Evolutionary conservation across 2,329 filamentous ascomycete species (phyloP), one percentile per base, ranked within the genome.

Genomic region (Colletotrichum incanum): DNA sequence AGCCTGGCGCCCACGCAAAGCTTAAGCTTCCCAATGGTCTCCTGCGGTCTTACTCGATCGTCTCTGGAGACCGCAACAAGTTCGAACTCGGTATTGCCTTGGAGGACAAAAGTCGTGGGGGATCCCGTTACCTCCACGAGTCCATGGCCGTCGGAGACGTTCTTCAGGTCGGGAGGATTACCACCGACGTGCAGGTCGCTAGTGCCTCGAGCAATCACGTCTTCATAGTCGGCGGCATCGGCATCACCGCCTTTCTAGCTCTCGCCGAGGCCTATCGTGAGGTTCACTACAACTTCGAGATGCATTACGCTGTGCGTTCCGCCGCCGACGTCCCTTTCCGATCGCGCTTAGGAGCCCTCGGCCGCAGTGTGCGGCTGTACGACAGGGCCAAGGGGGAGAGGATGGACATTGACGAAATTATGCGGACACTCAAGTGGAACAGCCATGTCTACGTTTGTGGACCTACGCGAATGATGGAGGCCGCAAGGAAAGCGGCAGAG

Each of bases 181-280:
- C 86, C 0, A 77, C 80, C 0, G 87, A 85, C 52, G 84, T 91
- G 31, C 84, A 84, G 1, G 79, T 85, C 2, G 82, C 81, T 0
- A 77, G 71, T 2, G 80, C 84, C 1, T 88, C 88, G 9, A 89
- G 88, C 74, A 84, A 88, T 61, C 90, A 92, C 74, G 83, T 93
- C 49, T 89, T 92, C 75, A 87, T 93, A 39, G 89, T 86, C 0
- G 91, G 89, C 12, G 91, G 91, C 0, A 89, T 93, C 39, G 91
- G 91, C 0, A 87, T 93, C 73, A 93, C 91, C 1, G 91, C 91
- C 0, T 93, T 93, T 74, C 76, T 93, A 11, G 76, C 82, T 0
- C 81, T 90, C 31, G 76, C 89, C 3, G 80, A 86, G 60, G 64
- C 39, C 1, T 84, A 85, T 71, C 77, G 80, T 20, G 41, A 75